Evolutionary conservation across 2,329 filamentous ascomycete species (phyloP).

Genomic region (Sporothrix globosa): DNA sequence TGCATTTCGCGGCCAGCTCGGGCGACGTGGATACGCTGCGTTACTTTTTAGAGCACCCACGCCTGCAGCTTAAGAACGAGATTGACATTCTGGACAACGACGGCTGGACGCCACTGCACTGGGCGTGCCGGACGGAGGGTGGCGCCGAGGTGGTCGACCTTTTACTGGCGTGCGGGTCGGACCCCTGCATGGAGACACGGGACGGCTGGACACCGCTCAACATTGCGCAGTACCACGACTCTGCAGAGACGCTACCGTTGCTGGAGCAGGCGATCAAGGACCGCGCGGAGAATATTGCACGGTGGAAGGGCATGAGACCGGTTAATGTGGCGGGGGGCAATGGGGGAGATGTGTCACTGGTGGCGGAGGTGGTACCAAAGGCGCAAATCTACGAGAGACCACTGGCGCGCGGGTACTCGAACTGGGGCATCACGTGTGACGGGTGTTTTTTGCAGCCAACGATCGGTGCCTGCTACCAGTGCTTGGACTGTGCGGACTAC

Average conservation of each 20-base stretch:
- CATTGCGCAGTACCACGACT: conserved; percentile 20
- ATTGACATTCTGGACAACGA: conserved; percentile 24
- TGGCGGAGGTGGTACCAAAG: background rate
- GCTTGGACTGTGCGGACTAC: conserved; percentile 13
- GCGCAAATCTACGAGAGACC: background rate
- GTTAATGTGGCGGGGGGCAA: too few species aligned
- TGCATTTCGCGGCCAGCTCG: conserved; percentile 20
- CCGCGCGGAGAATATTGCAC: background rate
- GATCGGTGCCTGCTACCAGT: conserved; percentile 18
- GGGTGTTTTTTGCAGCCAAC: background rate
- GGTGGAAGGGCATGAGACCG: background rate
- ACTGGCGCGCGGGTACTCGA: background rate
- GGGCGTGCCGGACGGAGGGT: conserved; percentile 16
- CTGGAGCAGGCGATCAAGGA: background rate
- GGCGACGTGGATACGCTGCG: background rate
- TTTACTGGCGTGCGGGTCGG: conserved; percentile 8
- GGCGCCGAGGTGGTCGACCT: background rate
- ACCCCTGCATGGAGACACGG: conserved; percentile 3
- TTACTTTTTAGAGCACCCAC: conserved; percentile 10
- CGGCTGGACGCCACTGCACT: conserved; percentile 24
- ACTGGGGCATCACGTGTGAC: conserved; percentile 19
- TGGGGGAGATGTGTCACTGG: background rate
- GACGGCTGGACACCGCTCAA: conserved; percentile 26
- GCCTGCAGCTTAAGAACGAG: background rate
- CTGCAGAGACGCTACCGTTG: background rate